A percentile compares a stretch with the other conserved stretches of the same genome.
Conservation (phyloP, 257 asterid genomes). For the Solanum sitiens region DNA sequence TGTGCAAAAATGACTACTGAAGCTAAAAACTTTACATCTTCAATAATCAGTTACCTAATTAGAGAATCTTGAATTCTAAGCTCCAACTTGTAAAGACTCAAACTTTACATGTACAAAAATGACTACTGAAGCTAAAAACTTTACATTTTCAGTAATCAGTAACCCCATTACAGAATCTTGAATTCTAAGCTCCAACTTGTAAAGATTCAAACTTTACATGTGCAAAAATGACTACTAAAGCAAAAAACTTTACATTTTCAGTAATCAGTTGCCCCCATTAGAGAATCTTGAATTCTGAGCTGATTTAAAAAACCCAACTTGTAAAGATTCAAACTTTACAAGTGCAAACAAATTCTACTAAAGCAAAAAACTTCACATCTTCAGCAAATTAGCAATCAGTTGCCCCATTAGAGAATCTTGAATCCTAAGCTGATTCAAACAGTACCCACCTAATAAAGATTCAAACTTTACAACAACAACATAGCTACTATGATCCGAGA, state of each 20-base stretch:
- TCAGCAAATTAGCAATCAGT: conserved; percentile 33
- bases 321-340: background rate
- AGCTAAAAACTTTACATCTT: too few relatives aligned
- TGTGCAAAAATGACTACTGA: too few relatives aligned
- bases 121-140: background rate
- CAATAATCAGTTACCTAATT: too few relatives aligned
- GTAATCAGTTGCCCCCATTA: conserved; percentile 37
- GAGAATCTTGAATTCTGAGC: conserved; percentile 46
- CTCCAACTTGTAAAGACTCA: background rate
- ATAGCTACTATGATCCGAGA: too few relatives aligned
- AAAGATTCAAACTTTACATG: background rate
- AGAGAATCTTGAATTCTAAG: too few relatives aligned
- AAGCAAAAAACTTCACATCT: conserved; percentile 4
- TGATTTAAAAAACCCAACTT: background rate
- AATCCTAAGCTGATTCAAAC: conserved; percentile 17
- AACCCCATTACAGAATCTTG: conserved; percentile 47
- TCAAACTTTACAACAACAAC: background rate
- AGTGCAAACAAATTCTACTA: background rate
- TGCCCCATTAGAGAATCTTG: conserved; percentile 46
- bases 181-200: conserved; percentile 13
- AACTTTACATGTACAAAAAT: background rate
- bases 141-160: conserved; percentile 27
- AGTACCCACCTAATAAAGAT: background rate
- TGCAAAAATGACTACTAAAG: too few relatives aligned
- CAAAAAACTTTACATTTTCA: background rate